Base-by-base conservation (phyloP, 2,329 filamentous ascomycete genomes). In the Colletotrichum musicola region DNA sequence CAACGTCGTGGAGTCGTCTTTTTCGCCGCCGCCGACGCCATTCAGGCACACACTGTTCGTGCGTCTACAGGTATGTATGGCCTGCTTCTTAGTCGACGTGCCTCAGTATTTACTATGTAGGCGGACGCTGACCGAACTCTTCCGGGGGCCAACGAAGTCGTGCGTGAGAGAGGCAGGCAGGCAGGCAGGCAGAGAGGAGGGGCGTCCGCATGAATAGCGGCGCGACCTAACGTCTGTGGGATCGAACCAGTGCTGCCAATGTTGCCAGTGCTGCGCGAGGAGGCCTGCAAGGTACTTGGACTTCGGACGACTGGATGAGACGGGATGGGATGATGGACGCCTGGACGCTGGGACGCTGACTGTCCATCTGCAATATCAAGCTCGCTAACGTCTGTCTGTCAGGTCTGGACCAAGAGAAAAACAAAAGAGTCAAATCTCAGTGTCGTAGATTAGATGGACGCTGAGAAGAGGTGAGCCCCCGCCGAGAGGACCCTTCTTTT, bases 401-500 rank as follows among this genome's bases (percentile, higher is more conserved):
- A 42, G 40, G 12, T 7, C 54, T 44, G 38, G 22, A 22, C 56
- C 38, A 22, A 22, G 44, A 30, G 30, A 30, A 49, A 64, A 60
- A 50, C 30, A 30, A 59, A 35, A 10, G 30, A 35, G 30, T 35
- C 9, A 10, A 35, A 35, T 10, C 30, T 35, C 30, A 10, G 30
- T 25, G 7, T 54, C 27, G n/a, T 18, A 16, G 40, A 30, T 20
- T 18, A 46, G 49, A 44, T 18, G 25, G 46, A 35, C 20, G 14
- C 7, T n/a, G 27, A 12, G 44, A 49, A 50, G 54, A 38, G 14
- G 42, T 35, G 44, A 56, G 61, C 44, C 20, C 44, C 20, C 27
- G 65, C 50, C 62, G 60, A 65, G 55, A 60, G 25, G 62, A 60
- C 49, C 62, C 62, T 65, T 61, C 50, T 65, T 68, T 68, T 60